Conservation (phyloP, 2,329 filamentous ascomycete species). For the Byssoonygena ceratinophila region DNA sequence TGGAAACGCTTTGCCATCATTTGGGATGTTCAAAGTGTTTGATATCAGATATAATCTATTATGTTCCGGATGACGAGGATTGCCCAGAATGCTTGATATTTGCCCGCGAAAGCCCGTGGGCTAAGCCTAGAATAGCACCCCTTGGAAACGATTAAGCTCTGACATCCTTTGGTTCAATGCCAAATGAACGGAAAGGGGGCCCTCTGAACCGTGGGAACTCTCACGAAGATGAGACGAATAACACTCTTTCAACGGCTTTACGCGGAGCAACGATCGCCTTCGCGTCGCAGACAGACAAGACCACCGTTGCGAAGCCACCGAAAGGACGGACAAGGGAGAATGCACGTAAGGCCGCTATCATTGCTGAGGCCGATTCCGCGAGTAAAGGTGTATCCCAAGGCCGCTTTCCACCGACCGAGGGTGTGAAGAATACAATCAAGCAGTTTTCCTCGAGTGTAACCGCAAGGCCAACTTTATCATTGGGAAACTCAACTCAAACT, state of each 20-base stretch:
- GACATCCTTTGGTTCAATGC: constrained; percentile 1
- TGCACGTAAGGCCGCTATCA: constrained; percentile 19
- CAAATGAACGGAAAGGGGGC: constrained; percentile 5
- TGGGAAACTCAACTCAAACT: constrained; percentile 9
- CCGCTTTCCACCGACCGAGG: constrained; percentile 20
- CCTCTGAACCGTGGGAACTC: background rate
- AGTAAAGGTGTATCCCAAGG: background rate
- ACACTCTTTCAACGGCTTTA: constrained; percentile 22
- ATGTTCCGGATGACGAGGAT: no score
- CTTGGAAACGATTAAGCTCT: no score
- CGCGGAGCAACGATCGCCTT: constrained; percentile 33
- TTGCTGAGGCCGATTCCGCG: constrained; percentile 13
- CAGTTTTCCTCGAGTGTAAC: constrained; percentile 20
- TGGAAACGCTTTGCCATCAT: no score
- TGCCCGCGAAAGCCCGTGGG: no score
- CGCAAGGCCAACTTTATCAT: constrained; percentile 10
- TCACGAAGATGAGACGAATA: background rate
- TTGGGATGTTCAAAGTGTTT: no score
- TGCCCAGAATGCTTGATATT: no score
- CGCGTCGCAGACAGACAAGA: constrained; percentile 20
- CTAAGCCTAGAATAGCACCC: no score
- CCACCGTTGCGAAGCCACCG: constrained; percentile 10
- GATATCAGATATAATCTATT: no score
- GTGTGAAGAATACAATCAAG: constrained; percentile 33
- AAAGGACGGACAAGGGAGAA: constrained; percentile 13